Evolutionary conservation across 2,329 filamentous ascomycete species (phyloP).

Genomic region (Phaeosphaeria sp.): DNA sequence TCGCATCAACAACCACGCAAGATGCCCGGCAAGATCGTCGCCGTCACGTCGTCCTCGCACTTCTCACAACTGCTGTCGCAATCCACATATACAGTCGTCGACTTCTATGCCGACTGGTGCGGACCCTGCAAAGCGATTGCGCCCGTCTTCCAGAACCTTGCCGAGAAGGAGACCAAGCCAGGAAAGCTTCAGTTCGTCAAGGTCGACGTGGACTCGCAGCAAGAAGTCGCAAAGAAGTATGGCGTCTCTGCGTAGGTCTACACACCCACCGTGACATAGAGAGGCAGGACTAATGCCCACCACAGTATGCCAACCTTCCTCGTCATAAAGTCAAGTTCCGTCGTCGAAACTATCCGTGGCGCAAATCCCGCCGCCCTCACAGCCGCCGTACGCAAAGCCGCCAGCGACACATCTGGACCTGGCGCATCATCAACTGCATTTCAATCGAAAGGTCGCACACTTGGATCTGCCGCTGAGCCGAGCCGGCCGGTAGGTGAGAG

Average conservation of each 20-base stretch:
- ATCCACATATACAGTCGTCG: slow-evolving; percentile 54
- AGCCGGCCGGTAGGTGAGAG: slow-evolving; percentile 32
- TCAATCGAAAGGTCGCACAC: slow-evolving; percentile 52
- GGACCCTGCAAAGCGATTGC: slow-evolving; percentile 64
- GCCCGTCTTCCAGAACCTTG: slow-evolving; percentile 59
- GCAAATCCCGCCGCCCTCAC: slow-evolving; percentile 58
- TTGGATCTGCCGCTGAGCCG: slow-evolving; percentile 44
- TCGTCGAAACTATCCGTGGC: slow-evolving; percentile 56
- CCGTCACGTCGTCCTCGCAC: slow-evolving; percentile 42
- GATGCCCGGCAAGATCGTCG: slow-evolving; percentile 42
- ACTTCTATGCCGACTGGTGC: slow-evolving; percentile 65
- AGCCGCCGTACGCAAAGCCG: slow-evolving; percentile 55
- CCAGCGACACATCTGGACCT: slow-evolving; percentile 48
- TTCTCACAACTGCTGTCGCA: slow-evolving; percentile 44
- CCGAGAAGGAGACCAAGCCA: slow-evolving; percentile 56
- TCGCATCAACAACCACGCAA: slow-evolving; percentile 8
- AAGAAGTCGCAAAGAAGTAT: slow-evolving; percentile 58
- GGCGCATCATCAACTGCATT: slow-evolving; percentile 46
- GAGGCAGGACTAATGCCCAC: not conserved
- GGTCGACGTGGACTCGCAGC: slow-evolving; percentile 62
- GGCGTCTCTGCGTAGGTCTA: slow-evolving; percentile 55
- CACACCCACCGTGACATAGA: not conserved
- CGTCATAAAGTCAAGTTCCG: slow-evolving; percentile 52
- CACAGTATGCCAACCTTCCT: slow-evolving; percentile 58
- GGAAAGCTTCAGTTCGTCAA: slow-evolving; percentile 60